Base-by-base conservation (phyloP, 176 grass and related monocot species). In the Chloris gayana region DNA sequence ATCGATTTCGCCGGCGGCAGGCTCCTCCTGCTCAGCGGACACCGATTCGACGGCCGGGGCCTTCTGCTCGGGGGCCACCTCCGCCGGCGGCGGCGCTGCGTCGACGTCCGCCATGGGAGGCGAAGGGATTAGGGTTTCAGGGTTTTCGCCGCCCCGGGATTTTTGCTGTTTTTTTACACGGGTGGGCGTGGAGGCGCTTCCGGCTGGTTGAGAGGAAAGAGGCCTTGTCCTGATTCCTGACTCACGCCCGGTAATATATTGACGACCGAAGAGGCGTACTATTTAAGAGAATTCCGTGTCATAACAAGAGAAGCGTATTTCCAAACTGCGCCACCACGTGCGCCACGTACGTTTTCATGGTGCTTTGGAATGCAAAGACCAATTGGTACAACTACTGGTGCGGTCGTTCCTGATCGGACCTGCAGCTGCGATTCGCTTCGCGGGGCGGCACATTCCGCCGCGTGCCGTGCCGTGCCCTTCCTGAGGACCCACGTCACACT, bases 81-180 rank as follows among this genome's bases (percentile, higher is more conserved):
- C 86, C 78, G 69, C 17, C 61, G 30, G 64, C 39, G 86, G 57
- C 68, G 61, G 45, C 46, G 87, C 67, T 8, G 73, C 77, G 26
- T 89, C 86, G 29, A 86, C 65, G 67, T 98, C 92, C 35, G 86
- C 92, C 92, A 98, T 81, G 83, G 64, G 32, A 14, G 9, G 0
- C 2, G 46, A 78, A 41, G 56, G 60, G 70, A 80, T 90, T 94
- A 93, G 91, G 91, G 87, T 90, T 90, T 65, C 72, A 72, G 70
- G 77, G 50, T 72, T 93, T 89, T 72, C 70, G 64, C 84, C 47
- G 19, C 64, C 29, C 13, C 14, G 8, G 21, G 3, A 9, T 19
- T 74, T 32, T 73, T 75, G 58, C 44, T 12, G 33, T 25, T 75
- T 34, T 74, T 76, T 61, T 37, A 21, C 24, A 24, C 65, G 26